A percentile compares a stretch with the other conserved stretches of the same genome.
Conservation (phyloP, 306 rosid genomes). For the Quercus engelmannii region DNA sequence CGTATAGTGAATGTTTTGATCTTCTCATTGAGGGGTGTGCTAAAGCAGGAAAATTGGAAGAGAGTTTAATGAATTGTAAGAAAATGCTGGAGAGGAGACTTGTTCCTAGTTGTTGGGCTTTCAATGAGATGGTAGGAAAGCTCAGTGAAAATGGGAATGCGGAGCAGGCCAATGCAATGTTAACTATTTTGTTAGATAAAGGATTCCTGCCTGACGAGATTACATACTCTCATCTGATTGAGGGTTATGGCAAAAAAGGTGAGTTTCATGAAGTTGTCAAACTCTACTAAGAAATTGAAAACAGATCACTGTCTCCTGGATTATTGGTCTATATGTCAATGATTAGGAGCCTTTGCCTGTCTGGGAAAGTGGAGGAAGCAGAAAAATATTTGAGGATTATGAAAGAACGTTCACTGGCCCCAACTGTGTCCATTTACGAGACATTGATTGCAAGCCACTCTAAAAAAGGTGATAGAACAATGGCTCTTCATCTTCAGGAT, state of each 20-base stretch:
- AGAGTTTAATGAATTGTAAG: constrained; percentile 43
- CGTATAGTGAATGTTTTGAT: constrained; percentile 54
- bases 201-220: constrained; percentile 56
- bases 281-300: constrained; percentile 73
- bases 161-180: constrained; percentile 45
- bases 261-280: constrained; percentile 54
- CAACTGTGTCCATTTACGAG: constrained; percentile 34
- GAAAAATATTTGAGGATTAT: constrained; percentile 54
- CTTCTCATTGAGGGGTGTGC: constrained; percentile 62
- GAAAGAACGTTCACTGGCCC: constrained; percentile 52
- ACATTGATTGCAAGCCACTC: constrained; percentile 33
- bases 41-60: constrained; percentile 34
- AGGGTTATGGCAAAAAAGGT: constrained; percentile 45
- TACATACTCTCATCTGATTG: constrained; percentile 48
- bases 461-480: constrained; percentile 39
- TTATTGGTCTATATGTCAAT: constrained; percentile 37
- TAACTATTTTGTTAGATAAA: constrained; percentile 61
- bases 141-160: constrained; percentile 51
- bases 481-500: constrained; percentile 32
- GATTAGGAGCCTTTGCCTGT: constrained; percentile 47
- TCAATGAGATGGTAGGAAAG: constrained; percentile 55
- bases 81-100: constrained; percentile 55
- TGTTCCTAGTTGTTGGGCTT: constrained; percentile 60
- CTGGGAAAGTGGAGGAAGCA: constrained; percentile 62
- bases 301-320: constrained; percentile 52